These are phyloP conservation scores for Gossypium herbaceum DNA, from an alignment of 345 rosid genomes.

Conservation along the genomic window DNA sequence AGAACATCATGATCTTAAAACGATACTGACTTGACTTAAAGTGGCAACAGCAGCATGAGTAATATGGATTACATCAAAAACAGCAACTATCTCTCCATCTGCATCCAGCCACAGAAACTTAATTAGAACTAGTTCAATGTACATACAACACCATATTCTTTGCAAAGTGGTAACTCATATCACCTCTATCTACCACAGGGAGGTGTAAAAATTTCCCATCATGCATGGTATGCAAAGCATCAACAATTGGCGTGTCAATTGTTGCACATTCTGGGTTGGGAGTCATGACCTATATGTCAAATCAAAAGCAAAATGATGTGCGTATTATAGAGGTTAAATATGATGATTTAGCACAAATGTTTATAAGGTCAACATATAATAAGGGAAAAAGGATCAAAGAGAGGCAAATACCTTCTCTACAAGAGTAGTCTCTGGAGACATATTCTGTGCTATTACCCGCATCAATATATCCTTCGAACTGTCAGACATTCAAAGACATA, in stretches of 20 bases:
- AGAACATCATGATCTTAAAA: conserved; percentile 14
- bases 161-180: conserved; percentile 1
- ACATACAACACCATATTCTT: conserved; percentile 15
- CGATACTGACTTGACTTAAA: conserved; percentile 41
- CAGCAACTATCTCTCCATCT: conserved; percentile 84
- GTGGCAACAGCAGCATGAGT: conserved; percentile 98
- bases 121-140: conserved; percentile 19
- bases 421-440: conserved; percentile 62
- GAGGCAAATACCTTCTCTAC: conserved; percentile 73
- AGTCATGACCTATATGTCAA: conserved; percentile 77
- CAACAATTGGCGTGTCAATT: conserved; percentile 87
- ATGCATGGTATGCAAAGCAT: conserved; percentile 94
- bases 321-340: neutral
- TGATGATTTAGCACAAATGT: neutral
- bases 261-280: conserved; percentile 93
- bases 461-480: conserved; percentile 97
- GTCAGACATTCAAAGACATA: conserved; percentile 23
- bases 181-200: conserved; percentile 87
- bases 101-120: conserved; percentile 27
- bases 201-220: conserved; percentile 98
- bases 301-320: conserved; percentile 8
- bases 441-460: conserved; percentile 87
- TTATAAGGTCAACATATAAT: neutral
- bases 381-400: neutral
- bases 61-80: conserved; percentile 82